A percentile compares a stretch with the other conserved stretches of the same genome.
These are phyloP conservation scores for Lactarius indigo DNA, from an alignment of 768 basidiomycete genomes.

Conservation along the genomic window DNA sequence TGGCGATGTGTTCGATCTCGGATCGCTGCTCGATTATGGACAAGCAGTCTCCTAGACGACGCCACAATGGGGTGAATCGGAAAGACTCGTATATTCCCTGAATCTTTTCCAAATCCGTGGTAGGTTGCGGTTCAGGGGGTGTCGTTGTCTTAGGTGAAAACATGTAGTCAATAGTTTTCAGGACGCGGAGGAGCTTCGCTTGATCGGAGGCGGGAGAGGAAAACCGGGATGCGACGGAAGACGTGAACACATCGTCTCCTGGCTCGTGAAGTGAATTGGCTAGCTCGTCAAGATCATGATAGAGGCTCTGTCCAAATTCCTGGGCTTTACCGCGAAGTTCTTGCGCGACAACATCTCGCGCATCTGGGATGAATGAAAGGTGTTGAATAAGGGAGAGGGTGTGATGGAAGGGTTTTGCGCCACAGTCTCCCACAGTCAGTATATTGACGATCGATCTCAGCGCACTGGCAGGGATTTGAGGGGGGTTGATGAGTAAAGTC, in stretches of 20 bases:
- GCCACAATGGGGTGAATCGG: conserved; percentile 87
- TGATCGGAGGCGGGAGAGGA: conserved; percentile 92
- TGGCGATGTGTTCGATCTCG: conserved; percentile 84
- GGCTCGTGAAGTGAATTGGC: conserved; percentile 56
- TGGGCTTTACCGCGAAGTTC: conserved; percentile 86
- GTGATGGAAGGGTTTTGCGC: conserved; percentile 92
- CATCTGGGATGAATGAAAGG: conserved; percentile 82
- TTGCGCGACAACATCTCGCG: conserved; percentile 82
- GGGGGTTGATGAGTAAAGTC: conserved; percentile 64
- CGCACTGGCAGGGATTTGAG: conserved; percentile 80
- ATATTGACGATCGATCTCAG: conserved; percentile 94
- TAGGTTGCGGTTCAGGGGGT: conserved; percentile 35
- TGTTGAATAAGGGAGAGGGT: conserved; percentile 91
- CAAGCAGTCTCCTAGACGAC: conserved; percentile 84
- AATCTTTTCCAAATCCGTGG: conserved; percentile 73
- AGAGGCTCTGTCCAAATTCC: conserved; percentile 75
- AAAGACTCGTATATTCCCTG: conserved; percentile 89
- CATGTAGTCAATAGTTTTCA: conserved; percentile 98
- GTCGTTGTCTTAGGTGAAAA: conserved; percentile 60
- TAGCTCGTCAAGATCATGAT: conserved; percentile 75
- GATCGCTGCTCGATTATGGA: conserved; percentile 75
- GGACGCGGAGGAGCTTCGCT: conserved; percentile 90
- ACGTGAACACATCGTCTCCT: conserved; percentile 53
- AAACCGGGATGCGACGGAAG: conserved; percentile 80
- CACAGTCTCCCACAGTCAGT: conserved; percentile 95